Evolutionary conservation across 306 rosid species (phyloP).

Genomic region (apple (Malus domestica)): ASM211411v1 NC_041802.1:29363501-29364000

Average conservation of each 20-base stretch:
- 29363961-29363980: not conserved
- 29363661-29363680: not conserved
- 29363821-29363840: not conserved
- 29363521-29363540: no score
- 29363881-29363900: not conserved
- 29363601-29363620: no score
- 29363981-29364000: conserved; percentile 35
- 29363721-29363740: not conserved
- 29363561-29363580: no score
- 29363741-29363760: no score
- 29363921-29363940: not conserved
- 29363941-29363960: not conserved
- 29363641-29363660: no score
- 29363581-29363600: no score
- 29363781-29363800: no score
- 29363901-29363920: not conserved
- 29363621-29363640: no score
- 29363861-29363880: not conserved
- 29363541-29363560: no score
- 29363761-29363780: not conserved
- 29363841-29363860: not conserved
- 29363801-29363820: not conserved
- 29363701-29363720: not conserved
- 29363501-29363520: not conserved
- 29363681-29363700: fast-evolving